phyloP scores from a whole-genome alignment of 495 filamentous ascomycete genomes.

The Tetracladium setigerum region DNA sequence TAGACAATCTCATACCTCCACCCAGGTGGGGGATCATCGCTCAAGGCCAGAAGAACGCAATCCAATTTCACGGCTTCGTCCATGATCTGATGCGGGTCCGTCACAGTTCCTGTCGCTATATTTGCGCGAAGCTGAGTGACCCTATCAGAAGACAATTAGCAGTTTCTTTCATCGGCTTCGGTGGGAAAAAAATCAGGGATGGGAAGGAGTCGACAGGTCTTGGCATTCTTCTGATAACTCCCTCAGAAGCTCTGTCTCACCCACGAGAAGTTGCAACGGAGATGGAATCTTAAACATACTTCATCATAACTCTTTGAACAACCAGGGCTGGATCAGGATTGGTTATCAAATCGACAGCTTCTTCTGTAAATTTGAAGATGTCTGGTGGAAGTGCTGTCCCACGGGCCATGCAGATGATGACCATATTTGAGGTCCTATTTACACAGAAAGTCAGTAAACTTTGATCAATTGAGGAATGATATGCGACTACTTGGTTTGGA shows the following conservation, averaged over 20 bases:
- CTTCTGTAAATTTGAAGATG: slow-evolving; percentile 28
- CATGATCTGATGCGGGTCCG: slow-evolving; percentile 37
- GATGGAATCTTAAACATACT: slow-evolving; percentile 4
- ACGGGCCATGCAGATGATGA: slow-evolving; percentile 31
- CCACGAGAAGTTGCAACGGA: no score
- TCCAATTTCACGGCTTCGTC: slow-evolving; percentile 40
- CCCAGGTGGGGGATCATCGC: slow-evolving; percentile 29
- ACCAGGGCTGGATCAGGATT: slow-evolving; percentile 20
- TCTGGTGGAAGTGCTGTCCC: slow-evolving; percentile 27
- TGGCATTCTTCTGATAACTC: no score
- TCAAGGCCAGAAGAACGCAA: slow-evolving; percentile 37
- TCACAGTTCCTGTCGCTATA: slow-evolving; percentile 30
- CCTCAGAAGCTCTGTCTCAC: slow-evolving; percentile 15
- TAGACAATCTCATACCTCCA: slow-evolving; percentile 31
- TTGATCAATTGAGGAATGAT: no score
- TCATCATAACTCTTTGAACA: slow-evolving; percentile 27
- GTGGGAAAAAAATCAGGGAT: slow-evolving; percentile 11
- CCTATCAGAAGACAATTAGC: no score
- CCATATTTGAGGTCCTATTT: slow-evolving; percentile 28
- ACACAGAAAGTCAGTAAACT: no score
- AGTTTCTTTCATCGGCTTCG: slow-evolving; percentile 12
- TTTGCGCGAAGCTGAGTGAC: slow-evolving; percentile 37
- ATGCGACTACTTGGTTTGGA: no score
- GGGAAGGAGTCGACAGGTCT: no score
- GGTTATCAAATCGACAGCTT: slow-evolving; percentile 18